Percentiles rank a stretch among this genome's conserved stretches.
Conservation (phyloP, 2,329 filamentous ascomycete genomes). For the Botrytis pseudocinerea region DNA sequence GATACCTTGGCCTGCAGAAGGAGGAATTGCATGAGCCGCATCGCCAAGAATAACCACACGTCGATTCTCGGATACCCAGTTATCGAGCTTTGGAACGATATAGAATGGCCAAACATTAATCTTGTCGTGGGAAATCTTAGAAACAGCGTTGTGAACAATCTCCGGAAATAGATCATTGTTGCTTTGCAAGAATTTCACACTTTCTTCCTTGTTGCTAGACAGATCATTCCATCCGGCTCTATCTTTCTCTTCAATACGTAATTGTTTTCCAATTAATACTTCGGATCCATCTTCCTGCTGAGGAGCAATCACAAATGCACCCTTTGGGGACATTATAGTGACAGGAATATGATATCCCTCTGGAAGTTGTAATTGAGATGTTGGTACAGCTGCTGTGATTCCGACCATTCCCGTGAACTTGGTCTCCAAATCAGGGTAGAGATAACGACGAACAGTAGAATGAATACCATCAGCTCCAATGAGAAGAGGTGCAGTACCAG, state of each 20-base stretch:
- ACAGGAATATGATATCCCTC: constrained; percentile 30
- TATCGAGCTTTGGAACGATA: constrained; percentile 46
- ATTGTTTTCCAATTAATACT: constrained; percentile 50
- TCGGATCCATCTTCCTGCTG: constrained; percentile 52
- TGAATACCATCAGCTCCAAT: constrained; percentile 63
- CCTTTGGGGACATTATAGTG: constrained; percentile 35
- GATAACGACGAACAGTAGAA: constrained; percentile 53
- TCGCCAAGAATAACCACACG: constrained; percentile 50
- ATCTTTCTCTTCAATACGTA: constrained; percentile 43
- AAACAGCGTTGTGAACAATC: constrained; percentile 44
- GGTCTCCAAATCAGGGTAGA: constrained; percentile 51
- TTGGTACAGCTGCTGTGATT: constrained; percentile 38
- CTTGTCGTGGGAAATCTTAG: constrained; percentile 40
- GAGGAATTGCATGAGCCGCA: constrained; percentile 51
- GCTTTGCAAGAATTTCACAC: constrained; percentile 42
- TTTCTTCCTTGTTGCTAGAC: constrained; percentile 43
- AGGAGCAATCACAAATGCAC: constrained; percentile 53
- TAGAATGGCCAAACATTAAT: constrained; percentile 51
- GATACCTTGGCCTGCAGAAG: constrained; percentile 49
- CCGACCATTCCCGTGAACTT: constrained; percentile 52
- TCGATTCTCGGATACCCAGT: constrained; percentile 43
- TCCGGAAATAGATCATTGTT: constrained; percentile 42
- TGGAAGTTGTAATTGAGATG: constrained; percentile 32
- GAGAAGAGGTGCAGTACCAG: constrained; percentile 46
- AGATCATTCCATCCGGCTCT: constrained; percentile 47